Conservation (phyloP, 1,284 basidiomycete genomes). For the Microbotryum silenes-acaulis region DNA sequence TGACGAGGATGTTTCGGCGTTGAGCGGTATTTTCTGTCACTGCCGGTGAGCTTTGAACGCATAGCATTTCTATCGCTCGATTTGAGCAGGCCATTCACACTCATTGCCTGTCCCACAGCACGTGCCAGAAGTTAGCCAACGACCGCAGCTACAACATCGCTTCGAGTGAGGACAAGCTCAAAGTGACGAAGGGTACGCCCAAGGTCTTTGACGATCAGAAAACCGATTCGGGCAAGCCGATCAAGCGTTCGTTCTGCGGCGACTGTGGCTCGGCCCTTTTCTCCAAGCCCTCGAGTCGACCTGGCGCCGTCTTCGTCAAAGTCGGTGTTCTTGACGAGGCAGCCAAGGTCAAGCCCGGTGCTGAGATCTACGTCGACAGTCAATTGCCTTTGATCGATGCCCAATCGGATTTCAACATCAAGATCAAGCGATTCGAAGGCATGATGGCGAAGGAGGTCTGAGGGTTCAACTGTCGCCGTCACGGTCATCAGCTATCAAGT, state of each 20-base stretch:
- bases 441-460: slow-evolving; percentile 24
- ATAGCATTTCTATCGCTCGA: background rate
- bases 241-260: slow-evolving; percentile 18
- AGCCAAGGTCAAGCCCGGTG: slow-evolving; percentile 14
- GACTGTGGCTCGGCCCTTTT: slow-evolving; percentile 17
- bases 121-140: slow-evolving; percentile 5
- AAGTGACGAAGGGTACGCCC: slow-evolving; percentile 14
- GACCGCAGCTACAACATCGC: slow-evolving; percentile 13
- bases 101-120: background rate
- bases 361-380: slow-evolving; percentile 17
- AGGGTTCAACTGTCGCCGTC: background rate
- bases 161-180: slow-evolving; percentile 9
- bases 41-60: slow-evolving; percentile 15
- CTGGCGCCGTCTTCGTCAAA: slow-evolving; percentile 13
- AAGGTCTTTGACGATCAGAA: slow-evolving; percentile 15
- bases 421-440: slow-evolving; percentile 18
- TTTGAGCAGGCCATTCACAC: background rate
- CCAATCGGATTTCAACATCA: background rate
- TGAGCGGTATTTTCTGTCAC: slow-evolving; percentile 14
- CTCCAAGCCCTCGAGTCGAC: slow-evolving; percentile 4
- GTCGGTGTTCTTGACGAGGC: slow-evolving; percentile 14
- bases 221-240: slow-evolving; percentile 15
- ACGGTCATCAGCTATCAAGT: too few species aligned
- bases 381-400: slow-evolving; percentile 4
- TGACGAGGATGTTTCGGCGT: slow-evolving; percentile 4